These are phyloP conservation scores for Melastoma malabathricum DNA, from an alignment of 345 rosid genomes.

Conservation along the genomic window DNA sequence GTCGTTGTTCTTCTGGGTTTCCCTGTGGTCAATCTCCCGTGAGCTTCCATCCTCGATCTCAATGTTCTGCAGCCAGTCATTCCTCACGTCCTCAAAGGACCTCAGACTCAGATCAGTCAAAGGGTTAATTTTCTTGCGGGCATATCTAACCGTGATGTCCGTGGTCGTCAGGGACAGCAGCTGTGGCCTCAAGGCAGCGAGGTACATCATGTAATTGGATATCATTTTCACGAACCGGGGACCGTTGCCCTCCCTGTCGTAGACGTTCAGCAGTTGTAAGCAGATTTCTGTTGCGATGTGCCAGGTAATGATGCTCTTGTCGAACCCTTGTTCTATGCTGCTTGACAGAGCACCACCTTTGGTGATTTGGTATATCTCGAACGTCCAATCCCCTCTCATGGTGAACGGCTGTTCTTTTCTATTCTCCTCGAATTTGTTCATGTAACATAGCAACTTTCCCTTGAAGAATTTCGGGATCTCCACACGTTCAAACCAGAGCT, in stretches of 20 bases:
- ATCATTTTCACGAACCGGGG: not conserved
- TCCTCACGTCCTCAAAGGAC: too few relatives aligned
- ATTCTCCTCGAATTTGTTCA: not conserved
- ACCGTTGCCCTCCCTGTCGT: not conserved
- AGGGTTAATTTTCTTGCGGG: not conserved
- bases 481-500: not conserved
- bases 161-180: not conserved
- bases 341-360: not conserved
- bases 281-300: constrained; percentile 5
- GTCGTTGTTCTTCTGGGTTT: too few relatives aligned
- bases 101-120: too few relatives aligned
- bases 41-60: too few relatives aligned
- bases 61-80: too few relatives aligned
- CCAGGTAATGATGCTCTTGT: constrained; percentile 8
- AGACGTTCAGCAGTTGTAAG: not conserved
- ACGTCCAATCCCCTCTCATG: constrained; percentile 1
- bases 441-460: not conserved
- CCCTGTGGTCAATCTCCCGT: too few relatives aligned
- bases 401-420: not conserved
- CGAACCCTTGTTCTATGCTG: not conserved
- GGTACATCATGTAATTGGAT: constrained; percentile 8
- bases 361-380: too few relatives aligned
- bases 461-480: not conserved
- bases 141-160: constrained; percentile 2
- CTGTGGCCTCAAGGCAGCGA: constrained; percentile 3